These are phyloP conservation scores for Urtica urens DNA, from an alignment of 306 rosid genomes.

Conservation along the genomic window DNA sequence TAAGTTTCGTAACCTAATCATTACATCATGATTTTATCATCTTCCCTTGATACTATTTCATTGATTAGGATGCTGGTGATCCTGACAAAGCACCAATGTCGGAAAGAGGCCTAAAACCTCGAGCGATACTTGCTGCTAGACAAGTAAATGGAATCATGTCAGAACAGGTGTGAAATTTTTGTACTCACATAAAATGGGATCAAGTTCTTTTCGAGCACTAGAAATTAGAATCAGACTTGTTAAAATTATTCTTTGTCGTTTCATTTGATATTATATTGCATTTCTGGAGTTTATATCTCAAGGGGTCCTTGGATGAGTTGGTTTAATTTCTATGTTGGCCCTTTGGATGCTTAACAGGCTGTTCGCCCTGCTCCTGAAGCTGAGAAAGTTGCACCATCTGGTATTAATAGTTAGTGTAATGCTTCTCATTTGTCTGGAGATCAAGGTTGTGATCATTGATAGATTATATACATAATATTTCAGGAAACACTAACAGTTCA, in stretches of 20 bases:
- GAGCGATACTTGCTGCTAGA: slow-evolving; percentile 72
- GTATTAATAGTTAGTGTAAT: too few relatives aligned
- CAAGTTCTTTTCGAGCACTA: neutral
- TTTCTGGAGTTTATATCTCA: neutral
- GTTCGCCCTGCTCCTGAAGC: slow-evolving; percentile 51
- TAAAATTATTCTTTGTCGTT: neutral
- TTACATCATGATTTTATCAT: slow-evolving; percentile 6
- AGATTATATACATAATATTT: slow-evolving; percentile 13
- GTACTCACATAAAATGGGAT: slow-evolving; percentile 8
- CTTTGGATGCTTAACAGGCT: slow-evolving; percentile 36
- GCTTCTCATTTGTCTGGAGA: slow-evolving; percentile 1
- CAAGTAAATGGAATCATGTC: slow-evolving; percentile 67
- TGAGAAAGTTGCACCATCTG: slow-evolving; percentile 56
- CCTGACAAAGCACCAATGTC: slow-evolving; percentile 71
- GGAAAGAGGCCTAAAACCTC: slow-evolving; percentile 64
- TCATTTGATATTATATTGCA: neutral
- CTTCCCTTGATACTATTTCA: slow-evolving; percentile 3
- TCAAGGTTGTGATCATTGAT: neutral
- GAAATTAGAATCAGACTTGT: neutral
- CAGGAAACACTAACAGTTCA: slow-evolving; percentile 54
- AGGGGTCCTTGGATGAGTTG: neutral
- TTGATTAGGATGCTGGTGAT: slow-evolving; percentile 63
- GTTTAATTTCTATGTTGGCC: slow-evolving; percentile 12
- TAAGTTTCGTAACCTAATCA: slow-evolving; percentile 3
- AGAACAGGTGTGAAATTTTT: slow-evolving; percentile 52